Percentiles rank a stretch among this genome's conserved stretches.
Conservation (phyloP, 352 stramenopile genomes). For the Phytophthora tubulina region DNA sequence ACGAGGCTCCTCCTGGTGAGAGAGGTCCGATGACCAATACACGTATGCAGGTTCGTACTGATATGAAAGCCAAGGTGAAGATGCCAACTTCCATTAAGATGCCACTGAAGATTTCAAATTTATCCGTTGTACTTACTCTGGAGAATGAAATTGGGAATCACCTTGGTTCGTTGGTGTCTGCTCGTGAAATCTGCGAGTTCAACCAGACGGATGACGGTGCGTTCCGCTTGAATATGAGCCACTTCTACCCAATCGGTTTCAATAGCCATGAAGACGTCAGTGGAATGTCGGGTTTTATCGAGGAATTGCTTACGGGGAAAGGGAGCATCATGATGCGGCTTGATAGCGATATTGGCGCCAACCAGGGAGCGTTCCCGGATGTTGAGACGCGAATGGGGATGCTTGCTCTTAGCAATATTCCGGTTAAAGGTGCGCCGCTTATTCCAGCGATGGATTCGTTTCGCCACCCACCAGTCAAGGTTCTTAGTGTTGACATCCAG, state of each 20-base stretch:
- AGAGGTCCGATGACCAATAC: slow-evolving; percentile 62
- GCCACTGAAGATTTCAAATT: slow-evolving; percentile 68
- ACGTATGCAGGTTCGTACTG: slow-evolving; percentile 72
- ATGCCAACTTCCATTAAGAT: slow-evolving; percentile 81
- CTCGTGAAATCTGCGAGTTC: slow-evolving; percentile 67
- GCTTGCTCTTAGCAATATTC: slow-evolving; percentile 68
- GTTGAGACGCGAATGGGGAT: slow-evolving; percentile 82
- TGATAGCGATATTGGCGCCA: slow-evolving; percentile 36
- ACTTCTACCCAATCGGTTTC: slow-evolving; percentile 75
- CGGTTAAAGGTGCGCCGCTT: slow-evolving; percentile 58
- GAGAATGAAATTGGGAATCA: slow-evolving; percentile 44
- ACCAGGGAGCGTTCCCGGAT: slow-evolving; percentile 72
- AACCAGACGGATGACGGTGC: slow-evolving; percentile 61
- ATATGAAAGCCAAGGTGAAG: slow-evolving; percentile 71
- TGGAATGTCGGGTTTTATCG: slow-evolving; percentile 70
- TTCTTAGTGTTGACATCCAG: slow-evolving; percentile 75
- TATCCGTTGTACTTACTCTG: slow-evolving; percentile 69
- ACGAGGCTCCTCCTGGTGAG: slow-evolving; percentile 35
- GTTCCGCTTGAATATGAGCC: slow-evolving; percentile 81
- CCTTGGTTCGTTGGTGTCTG: slow-evolving; percentile 65
- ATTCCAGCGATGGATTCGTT: slow-evolving; percentile 84
- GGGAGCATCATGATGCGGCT: slow-evolving; percentile 71
- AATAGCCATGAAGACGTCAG: slow-evolving; percentile 40
- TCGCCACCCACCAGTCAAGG: slow-evolving; percentile 60
- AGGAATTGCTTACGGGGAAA: slow-evolving; percentile 65